A percentile compares a stretch with the other conserved stretches of the same genome.
These are phyloP conservation scores for Cunninghamia lanceolata DNA, from an alignment of 75 land plant species.

Conservation along the genomic window DNA sequence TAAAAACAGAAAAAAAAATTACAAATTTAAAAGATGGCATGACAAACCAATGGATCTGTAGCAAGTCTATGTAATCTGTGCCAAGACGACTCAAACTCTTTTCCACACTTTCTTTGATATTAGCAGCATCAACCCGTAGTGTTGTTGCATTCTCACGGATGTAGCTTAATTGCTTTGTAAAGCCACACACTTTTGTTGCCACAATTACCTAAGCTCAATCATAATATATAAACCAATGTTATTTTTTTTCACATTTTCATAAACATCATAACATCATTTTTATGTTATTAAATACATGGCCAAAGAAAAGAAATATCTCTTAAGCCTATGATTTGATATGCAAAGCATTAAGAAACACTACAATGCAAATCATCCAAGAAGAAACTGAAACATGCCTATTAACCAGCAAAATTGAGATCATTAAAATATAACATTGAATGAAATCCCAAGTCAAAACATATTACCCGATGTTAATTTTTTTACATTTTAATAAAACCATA, in stretches of 20 bases:
- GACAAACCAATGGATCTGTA: constrained; percentile 94
- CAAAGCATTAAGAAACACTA: background rate
- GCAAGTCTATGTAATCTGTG: constrained; percentile 91
- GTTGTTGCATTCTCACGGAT: constrained; percentile 66
- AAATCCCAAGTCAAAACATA: too few relatives aligned
- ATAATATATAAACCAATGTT: constrained; percentile 6
- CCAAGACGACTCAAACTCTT: constrained; percentile 87
- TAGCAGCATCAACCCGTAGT: constrained; percentile 83
- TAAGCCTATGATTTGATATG: background rate
- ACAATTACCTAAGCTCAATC: constrained; percentile 61
- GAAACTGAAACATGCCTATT: background rate
- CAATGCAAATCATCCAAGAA: background rate
- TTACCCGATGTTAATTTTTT: too few relatives aligned
- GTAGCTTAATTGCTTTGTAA: constrained; percentile 60
- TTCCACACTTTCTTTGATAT: constrained; percentile 96
- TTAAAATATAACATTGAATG: background rate
- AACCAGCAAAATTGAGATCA: background rate
- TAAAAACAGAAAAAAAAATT: background rate
- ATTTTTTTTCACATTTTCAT: background rate
- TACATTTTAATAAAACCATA: too few relatives aligned
- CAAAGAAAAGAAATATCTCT: background rate
- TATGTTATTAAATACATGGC: background rate
- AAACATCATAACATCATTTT: background rate
- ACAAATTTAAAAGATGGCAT: background rate
- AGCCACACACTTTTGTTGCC: constrained; percentile 95